phyloP scores from a whole-genome alignment of 2,329 filamentous ascomycete genomes.

The Colletotrichum costaricense region DNA sequence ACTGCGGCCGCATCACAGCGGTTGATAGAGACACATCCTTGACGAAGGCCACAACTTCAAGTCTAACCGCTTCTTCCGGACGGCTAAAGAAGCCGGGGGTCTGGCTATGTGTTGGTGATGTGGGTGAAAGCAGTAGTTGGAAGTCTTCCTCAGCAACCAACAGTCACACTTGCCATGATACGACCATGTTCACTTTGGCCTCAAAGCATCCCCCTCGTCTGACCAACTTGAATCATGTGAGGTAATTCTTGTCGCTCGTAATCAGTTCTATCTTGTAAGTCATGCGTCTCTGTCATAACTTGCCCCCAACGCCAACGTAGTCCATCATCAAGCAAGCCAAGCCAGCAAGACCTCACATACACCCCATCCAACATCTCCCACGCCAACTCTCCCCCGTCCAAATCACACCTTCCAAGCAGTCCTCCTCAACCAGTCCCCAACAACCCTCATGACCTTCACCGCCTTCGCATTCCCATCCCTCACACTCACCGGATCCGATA shows the following conservation, averaged over 20 bases:
- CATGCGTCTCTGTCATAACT: background rate
- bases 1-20: background rate
- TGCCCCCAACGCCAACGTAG: background rate
- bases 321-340: background rate
- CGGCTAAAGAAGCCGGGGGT: too few relatives aligned
- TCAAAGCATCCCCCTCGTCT: background rate
- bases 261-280: background rate
- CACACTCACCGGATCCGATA: conserved; percentile 44
- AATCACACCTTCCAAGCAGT: conserved; percentile 41
- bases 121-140: background rate
- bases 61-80: too few relatives aligned
- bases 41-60: background rate
- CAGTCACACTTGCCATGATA: background rate
- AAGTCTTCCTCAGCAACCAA: background rate
- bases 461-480: conserved; percentile 46
- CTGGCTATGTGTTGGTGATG: background rate
- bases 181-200: background rate
- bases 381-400: background rate
- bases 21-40: background rate
- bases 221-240: background rate
- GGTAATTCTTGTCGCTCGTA: background rate
- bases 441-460: conserved; percentile 41
- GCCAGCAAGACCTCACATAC: background rate
- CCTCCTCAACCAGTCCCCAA: conserved; percentile 45
- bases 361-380: background rate